Evolutionary conservation across 2,329 filamentous ascomycete genomes (phyloP).

Genomic region (Camptophora hylomeconis): DNA sequence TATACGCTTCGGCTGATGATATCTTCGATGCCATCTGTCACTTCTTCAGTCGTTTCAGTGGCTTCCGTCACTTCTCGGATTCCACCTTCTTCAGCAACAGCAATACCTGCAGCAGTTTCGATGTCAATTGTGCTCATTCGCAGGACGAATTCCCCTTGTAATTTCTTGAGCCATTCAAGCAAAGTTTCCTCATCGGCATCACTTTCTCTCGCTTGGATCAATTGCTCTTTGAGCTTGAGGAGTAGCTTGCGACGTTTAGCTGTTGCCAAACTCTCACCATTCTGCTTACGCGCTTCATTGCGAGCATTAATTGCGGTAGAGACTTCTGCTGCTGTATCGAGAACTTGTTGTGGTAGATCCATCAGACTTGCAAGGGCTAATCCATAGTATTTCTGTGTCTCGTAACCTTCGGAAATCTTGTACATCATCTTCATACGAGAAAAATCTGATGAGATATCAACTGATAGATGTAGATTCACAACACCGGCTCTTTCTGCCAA

Average conservation of each 20-base stretch:
- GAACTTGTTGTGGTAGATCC: slow-evolving; percentile 54
- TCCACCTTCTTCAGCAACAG: too few relatives aligned
- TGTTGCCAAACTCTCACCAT: slow-evolving; percentile 44
- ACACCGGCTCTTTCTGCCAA: slow-evolving; percentile 65
- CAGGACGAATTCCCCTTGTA: slow-evolving; percentile 63
- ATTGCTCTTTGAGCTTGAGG: slow-evolving; percentile 56
- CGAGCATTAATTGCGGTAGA: slow-evolving; percentile 48
- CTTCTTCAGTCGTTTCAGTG: too few relatives aligned
- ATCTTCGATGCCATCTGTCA: too few relatives aligned
- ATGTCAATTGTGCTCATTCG: slow-evolving; percentile 56
- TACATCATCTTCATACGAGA: slow-evolving; percentile 69
- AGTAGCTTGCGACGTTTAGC: slow-evolving; percentile 59
- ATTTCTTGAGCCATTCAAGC: slow-evolving; percentile 46
- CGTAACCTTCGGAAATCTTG: slow-evolving; percentile 59
- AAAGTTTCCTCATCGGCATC: slow-evolving; percentile 53
- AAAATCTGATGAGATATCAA: slow-evolving; percentile 43
- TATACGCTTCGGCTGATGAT: too few relatives aligned
- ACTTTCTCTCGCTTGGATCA: slow-evolving; percentile 53
- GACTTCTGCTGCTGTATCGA: slow-evolving; percentile 55
- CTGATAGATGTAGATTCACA: slow-evolving; percentile 66
- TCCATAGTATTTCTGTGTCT: slow-evolving; percentile 66
- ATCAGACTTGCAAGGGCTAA: slow-evolving; percentile 66
- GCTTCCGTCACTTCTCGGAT: too few relatives aligned
- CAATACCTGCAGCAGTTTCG: slow-evolving; percentile 16
- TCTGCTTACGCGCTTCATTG: slow-evolving; percentile 44